These are phyloP conservation scores for Pouteria campechiana DNA, from an alignment of 179 eudicot genomes.

Conservation along the genomic window DNA sequence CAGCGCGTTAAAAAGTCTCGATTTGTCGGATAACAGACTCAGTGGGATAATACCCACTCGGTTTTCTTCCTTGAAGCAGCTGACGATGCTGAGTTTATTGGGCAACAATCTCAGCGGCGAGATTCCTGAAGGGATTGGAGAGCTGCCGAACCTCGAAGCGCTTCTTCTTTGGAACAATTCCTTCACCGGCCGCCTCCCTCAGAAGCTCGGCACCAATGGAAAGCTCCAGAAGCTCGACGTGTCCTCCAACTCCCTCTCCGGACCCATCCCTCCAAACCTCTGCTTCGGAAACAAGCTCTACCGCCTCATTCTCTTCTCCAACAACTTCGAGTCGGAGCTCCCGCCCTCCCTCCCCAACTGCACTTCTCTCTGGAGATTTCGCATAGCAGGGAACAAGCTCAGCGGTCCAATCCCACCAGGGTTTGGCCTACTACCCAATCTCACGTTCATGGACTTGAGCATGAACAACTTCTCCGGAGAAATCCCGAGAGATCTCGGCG, in stretches of 20 bases:
- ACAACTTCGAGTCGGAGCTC: slow-evolving; percentile 32
- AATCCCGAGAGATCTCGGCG: slow-evolving; percentile 55
- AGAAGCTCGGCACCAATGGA: slow-evolving; percentile 44
- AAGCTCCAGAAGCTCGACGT: slow-evolving; percentile 58
- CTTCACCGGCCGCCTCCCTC: slow-evolving; percentile 56
- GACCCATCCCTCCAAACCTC: slow-evolving; percentile 48
- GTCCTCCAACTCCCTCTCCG: slow-evolving; percentile 59
- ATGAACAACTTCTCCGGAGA: slow-evolving; percentile 51
- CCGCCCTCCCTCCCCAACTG: slow-evolving; percentile 63
- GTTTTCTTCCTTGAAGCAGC: slow-evolving; percentile 33
- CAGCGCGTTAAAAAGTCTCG: slow-evolving; percentile 29
- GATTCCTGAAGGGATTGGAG: slow-evolving; percentile 57
- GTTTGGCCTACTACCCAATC: slow-evolving; percentile 43
- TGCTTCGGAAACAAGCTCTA: slow-evolving; percentile 45
- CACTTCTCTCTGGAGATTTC: slow-evolving; percentile 42
- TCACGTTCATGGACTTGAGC: slow-evolving; percentile 58
- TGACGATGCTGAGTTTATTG: slow-evolving; percentile 34
- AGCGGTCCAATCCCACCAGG: slow-evolving; percentile 63
- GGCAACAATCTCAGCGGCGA: slow-evolving; percentile 48
- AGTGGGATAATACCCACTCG: slow-evolving; percentile 53
- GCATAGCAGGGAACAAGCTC: slow-evolving; percentile 47
- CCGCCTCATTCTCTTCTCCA: slow-evolving; percentile 60
- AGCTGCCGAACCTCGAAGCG: slow-evolving; percentile 34
- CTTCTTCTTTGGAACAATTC: slow-evolving; percentile 70
- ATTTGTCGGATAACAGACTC: slow-evolving; percentile 53